Evolutionary conservation across 2,329 filamentous ascomycete genomes (phyloP).

Genomic region (Verticillium longisporum): DNA sequence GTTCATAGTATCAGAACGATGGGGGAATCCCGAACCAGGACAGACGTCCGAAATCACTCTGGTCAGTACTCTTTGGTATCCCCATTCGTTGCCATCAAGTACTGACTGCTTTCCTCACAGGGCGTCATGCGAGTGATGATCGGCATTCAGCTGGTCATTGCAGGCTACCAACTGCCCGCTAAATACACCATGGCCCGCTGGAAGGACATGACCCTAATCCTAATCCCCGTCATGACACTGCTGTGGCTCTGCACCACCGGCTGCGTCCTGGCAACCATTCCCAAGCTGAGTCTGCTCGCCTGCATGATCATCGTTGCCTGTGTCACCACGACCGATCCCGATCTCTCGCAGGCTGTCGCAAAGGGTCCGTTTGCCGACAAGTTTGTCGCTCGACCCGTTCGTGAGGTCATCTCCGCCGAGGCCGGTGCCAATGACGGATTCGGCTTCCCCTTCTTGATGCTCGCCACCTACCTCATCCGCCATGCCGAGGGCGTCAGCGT

Average conservation of each 20-base stretch:
- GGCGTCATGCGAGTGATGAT: slow-evolving; percentile 53
- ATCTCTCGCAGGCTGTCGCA: slow-evolving; percentile 56
- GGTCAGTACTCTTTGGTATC: slow-evolving; percentile 14
- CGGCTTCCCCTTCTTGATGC: slow-evolving; percentile 54
- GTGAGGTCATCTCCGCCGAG: slow-evolving; percentile 56
- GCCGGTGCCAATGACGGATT: slow-evolving; percentile 58
- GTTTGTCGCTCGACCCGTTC: slow-evolving; percentile 48
- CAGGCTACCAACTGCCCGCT: slow-evolving; percentile 54
- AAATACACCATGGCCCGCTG: slow-evolving; percentile 43
- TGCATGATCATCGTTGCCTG: slow-evolving; percentile 53
- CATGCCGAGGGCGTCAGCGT: slow-evolving; percentile 34
- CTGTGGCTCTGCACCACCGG: slow-evolving; percentile 54
- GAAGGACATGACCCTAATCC: slow-evolving; percentile 46
- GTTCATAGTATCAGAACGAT: slow-evolving; percentile 38
- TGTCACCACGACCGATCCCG: slow-evolving; percentile 55
- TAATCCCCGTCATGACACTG: slow-evolving; percentile 54
- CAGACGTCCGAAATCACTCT: slow-evolving; percentile 30
- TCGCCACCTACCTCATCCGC: slow-evolving; percentile 50
- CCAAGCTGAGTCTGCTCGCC: slow-evolving; percentile 44
- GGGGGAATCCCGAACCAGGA: slow-evolving; percentile 24
- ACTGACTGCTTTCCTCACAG: slow-evolving; percentile 11
- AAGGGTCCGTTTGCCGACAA: slow-evolving; percentile 58
- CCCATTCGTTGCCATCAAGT: neutral
- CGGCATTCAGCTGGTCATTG: slow-evolving; percentile 56
- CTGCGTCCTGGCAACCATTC: slow-evolving; percentile 48